Evolutionary conservation across 306 rosid species (phyloP), one percentile per base, ranked within the genome.

Genomic region (Vigna nakashimae): DNA sequence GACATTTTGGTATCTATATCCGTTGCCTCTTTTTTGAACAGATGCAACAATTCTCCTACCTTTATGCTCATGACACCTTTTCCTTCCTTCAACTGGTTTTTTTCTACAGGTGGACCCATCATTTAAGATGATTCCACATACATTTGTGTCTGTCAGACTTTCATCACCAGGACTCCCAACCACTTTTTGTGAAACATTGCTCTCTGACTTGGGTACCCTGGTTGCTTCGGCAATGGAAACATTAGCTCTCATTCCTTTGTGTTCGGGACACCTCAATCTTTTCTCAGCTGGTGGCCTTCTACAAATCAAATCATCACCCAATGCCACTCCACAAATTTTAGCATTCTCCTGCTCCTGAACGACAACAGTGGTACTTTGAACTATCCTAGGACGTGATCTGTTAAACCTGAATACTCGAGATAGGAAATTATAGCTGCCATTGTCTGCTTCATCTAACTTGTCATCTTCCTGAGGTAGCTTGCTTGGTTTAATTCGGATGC

Each of bases 51-150:
- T 83, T 84, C 89, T 87, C 81, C 11, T 82, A 55, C 97, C 97
- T 86, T 91, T 90, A 67, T 93, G 97, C n/a, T 86, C 89, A 66
- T 38, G 74, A 58, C 98, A 93, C 63, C 96, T 85, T 87, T 90
- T 90, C 70, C 91, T 85, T 79, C 94, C 92, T 82, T 75, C 57
- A 53, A 76, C 77, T 1, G 98, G 90, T 63, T 72, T 76, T 5
- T 53, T 85, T 45, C 71, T 82, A 74, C 96, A 93, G 72, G 89
- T 77, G 20, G 90, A 83, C 69, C 91, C 92, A 86, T 90, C 91
- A 48, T 69, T 28, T 82, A 85, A 80, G 69, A 85, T 67, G 82
- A 90, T 77, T 75, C 96, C 97, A 81, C 98, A 91, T 32, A 62
- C 84, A 60, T 81, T 66, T 66, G 74, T n/a, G 26, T 74, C 67